Percentiles rank a stretch among this genome's conserved stretches.
Evolutionary conservation across 2,329 filamentous ascomycete species (phyloP).

Genomic region (Penicillium sp.): DNA sequence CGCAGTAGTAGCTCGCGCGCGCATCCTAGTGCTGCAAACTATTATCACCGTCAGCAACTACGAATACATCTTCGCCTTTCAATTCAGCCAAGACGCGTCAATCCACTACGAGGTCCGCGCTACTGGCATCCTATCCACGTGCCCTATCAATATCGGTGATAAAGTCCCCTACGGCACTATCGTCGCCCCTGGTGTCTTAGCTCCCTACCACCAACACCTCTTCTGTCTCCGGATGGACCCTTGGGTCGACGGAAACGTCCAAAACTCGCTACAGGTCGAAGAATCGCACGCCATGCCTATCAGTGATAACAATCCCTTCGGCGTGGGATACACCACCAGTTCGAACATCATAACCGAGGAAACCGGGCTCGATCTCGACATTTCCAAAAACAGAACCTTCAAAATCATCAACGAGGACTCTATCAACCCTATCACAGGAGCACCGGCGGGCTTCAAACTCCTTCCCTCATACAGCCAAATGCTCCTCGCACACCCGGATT

Average conservation of each 20-base stretch:
- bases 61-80: conserved; percentile 46
- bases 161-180: conserved; percentile 39
- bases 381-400: conserved; percentile 47
- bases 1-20: conserved; percentile 33
- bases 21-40: conserved; percentile 38
- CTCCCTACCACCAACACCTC: conserved; percentile 46
- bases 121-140: conserved; percentile 47
- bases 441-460: conserved; percentile 55
- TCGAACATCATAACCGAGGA: conserved; percentile 44
- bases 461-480: conserved; percentile 53
- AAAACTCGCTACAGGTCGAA: conserved; percentile 52
- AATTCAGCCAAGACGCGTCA: conserved; percentile 42
- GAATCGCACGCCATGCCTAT: too few relatives aligned
- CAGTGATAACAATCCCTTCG: conserved; percentile 42
- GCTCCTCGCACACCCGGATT: conserved; percentile 51
- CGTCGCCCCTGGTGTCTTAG: conserved; percentile 43
- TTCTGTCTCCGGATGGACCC: conserved; percentile 48
- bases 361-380: conserved; percentile 43
- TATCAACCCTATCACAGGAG: conserved; percentile 51
- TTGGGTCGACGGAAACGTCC: conserved; percentile 36
- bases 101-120: conserved; percentile 45
- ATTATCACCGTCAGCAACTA: conserved; percentile 46
- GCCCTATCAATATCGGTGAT: conserved; percentile 35
- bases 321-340: conserved; percentile 48
- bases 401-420: conserved; percentile 55